phyloP scores from a whole-genome alignment of 73 alveolate genomes.

The Tetrahymena elliotti region DNA sequence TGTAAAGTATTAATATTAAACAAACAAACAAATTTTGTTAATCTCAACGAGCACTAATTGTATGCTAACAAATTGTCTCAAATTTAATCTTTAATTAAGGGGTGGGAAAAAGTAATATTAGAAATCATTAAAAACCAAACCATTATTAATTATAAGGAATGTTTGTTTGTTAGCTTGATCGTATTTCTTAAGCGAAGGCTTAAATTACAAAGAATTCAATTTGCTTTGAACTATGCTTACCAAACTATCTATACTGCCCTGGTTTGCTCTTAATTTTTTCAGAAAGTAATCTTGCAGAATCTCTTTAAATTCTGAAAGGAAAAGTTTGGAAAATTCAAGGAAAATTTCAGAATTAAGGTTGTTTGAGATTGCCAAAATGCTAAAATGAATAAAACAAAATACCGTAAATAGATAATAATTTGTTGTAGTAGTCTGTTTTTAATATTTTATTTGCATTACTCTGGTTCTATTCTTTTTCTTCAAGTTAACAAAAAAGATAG shows the following conservation, averaged over 20 bases:
- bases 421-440: neutral
- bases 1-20: neutral
- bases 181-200: neutral
- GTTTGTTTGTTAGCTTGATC: too few relatives aligned
- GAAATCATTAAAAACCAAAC: neutral
- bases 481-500: neutral
- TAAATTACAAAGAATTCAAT: neutral
- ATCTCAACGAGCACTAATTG: neutral
- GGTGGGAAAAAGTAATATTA: neutral
- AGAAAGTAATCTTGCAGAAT: too few relatives aligned
- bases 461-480: neutral
- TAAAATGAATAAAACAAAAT: too few relatives aligned
- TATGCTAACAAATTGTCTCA: neutral
- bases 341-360: neutral
- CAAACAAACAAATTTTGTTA: neutral
- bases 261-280: neutral
- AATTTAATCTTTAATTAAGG: neutral
- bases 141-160: neutral
- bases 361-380: neutral
- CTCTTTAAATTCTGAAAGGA: neutral
- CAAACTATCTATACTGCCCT: too few relatives aligned
- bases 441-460: neutral
- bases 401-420: neutral
- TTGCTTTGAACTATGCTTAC: neutral
- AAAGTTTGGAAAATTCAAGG: neutral